Evolutionary conservation across 2,329 filamentous ascomycete species (phyloP).

Genomic region (Pseudodiploospora longispora): DNA sequence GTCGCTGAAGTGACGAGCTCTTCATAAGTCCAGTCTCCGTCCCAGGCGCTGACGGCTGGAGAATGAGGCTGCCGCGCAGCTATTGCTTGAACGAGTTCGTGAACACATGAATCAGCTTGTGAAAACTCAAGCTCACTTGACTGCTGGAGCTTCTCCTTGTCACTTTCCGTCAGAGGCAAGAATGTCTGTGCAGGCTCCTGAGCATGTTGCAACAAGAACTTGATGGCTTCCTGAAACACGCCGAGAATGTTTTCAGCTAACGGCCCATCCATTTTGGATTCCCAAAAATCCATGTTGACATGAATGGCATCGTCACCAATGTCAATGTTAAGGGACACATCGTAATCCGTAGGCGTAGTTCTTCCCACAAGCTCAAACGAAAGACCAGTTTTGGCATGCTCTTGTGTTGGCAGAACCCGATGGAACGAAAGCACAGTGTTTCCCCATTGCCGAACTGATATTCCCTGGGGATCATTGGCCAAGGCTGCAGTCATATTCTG

Average conservation of each 20-base stretch:
- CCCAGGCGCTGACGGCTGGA: background rate
- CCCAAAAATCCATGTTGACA: background rate
- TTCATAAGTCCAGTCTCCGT: background rate
- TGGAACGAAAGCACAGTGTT: conserved; percentile 3
- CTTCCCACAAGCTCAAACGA: too few species aligned
- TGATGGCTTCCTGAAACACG: background rate
- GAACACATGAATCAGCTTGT: background rate
- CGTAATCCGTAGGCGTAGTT: background rate
- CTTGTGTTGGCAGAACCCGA: too few species aligned
- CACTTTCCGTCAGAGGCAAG: background rate
- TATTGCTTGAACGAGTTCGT: background rate
- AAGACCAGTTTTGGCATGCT: too few species aligned
- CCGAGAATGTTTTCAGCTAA: background rate
- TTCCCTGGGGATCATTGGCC: background rate
- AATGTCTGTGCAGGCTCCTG: too few species aligned
- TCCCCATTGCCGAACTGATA: conserved; percentile 2
- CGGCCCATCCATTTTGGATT: background rate
- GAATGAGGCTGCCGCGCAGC: background rate
- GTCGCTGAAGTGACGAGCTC: background rate
- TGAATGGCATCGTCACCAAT: background rate
- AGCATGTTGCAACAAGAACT: background rate
- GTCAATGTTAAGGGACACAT: background rate
- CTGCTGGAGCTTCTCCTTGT: background rate
- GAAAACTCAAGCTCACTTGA: too few species aligned
- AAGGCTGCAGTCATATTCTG: background rate